Base-by-base conservation (phyloP, 345 rosid species). In the Triadica sebifera region DNA sequence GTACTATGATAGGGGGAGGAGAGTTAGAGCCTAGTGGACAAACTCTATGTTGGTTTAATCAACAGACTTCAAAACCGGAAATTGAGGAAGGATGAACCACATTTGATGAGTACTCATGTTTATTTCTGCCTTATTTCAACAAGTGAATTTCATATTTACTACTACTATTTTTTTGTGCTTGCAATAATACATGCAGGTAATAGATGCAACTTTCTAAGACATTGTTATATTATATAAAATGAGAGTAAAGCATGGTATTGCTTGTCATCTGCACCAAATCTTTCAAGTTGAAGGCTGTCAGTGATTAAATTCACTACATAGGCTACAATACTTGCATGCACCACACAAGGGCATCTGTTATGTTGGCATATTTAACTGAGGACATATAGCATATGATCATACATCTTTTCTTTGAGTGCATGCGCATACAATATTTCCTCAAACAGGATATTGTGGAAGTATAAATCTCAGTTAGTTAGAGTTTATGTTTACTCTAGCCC, bases 11-110 rank as follows among this genome's bases (percentile, higher is more conserved):
- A 76, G 88, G 82, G 68, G 86, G 78, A 78, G 86, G 82, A 68
- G 87, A 77, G 80, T 16, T n/a, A n/a, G n/a, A n/a, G n/a, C n/a
- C n/a, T 52, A 74, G 83, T 81, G 57, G 91, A 88, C 25, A 94
- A 92, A 76, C 80, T 94, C 75, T 94, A 90, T 78, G 92, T 89
- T 81, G 88, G 96, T 78, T 79, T 87, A 78, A 77, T 94, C 73
- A 83, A 81, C 89, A 90, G 74, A 82, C 97, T 69, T 78, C 93
- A 62, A 85, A 76, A 81, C 59, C 67, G 75, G 98, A 92, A 61
- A 79, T 94, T 50, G 87, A 87, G 62, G 94, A 94, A 83, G 96
- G 92, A 87, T 79, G 82, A 62, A 39, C 47, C 39, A 38, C 22
- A 37, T 76, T 69, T 41, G 16, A 66, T 77, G 34, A 53, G 59